Evolutionary conservation across 2,329 filamentous ascomycete species (phyloP), one percentile per base, ranked within the genome.

Genomic region (Mariannaea sp.): DNA sequence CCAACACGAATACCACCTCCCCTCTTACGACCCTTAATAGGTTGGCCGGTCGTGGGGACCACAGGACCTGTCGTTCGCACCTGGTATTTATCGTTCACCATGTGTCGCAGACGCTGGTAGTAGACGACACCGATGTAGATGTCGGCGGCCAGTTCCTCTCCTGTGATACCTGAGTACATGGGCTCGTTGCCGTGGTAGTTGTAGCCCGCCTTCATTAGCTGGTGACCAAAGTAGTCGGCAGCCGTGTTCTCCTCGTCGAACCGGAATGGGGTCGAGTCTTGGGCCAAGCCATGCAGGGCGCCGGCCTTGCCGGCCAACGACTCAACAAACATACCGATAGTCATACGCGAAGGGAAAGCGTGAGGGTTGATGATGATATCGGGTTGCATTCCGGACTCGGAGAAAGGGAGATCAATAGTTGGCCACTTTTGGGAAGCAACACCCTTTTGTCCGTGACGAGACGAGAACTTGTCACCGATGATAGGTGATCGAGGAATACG

Each of bases 81-180:
- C 74, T 99, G 94, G 80, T 90, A 99, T 76, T 99, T 99, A 75
- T 99, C 94, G 82, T 97, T 97, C 51, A 99, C 94, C 94, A 99
- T 99, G 86, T 99, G 94, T 71, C 94, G 83, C 56, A 99, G 82
- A 73, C 94, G 87, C 76, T 99, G 94, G 80, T 99, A 99, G 80
- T 97, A 97, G 56, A 99, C 94, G 9, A 97, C 87, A 40, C 94
- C 94, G 55, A 97, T 85, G 76, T 96, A 99, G 68, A 99, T 97
- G 70, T 99, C 94, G 6, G 92, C 93, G 16, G 87, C 86, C 33
- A 99, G 86, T 73, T 97, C 93, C 71, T 96, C 86, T 57, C 94
- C 94, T 0, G 94, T 99, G 71, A 97, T 93, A 35, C 94, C 94
- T 36, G 89, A 94, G 79, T 99, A 99, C 87, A 99, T 95, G 36